Conservation (phyloP, 768 basidiomycete genomes). For the Tricholoma hemisulphureum region DNA sequence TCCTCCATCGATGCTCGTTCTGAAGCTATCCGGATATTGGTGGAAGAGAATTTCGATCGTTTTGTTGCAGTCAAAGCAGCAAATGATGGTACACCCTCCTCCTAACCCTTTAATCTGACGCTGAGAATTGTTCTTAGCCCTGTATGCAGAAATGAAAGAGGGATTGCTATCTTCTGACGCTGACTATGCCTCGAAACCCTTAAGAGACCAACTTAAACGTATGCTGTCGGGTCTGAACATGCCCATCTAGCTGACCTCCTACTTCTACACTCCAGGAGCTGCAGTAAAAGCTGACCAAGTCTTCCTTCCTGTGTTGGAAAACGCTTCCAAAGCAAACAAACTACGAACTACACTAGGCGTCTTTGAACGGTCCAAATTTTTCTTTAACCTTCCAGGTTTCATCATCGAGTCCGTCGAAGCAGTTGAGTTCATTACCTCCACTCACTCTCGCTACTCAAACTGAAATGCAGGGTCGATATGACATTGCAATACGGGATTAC, state of each 20-base stretch:
- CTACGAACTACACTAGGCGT: slow-evolving; percentile 90
- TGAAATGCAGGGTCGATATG: slow-evolving; percentile 76
- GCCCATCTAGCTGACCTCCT: neutral
- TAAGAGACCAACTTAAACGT: slow-evolving; percentile 88
- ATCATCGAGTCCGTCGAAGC: slow-evolving; percentile 87
- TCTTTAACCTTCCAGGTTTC: slow-evolving; percentile 95
- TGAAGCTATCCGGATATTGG: slow-evolving; percentile 90
- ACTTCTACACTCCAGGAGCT: slow-evolving; percentile 53
- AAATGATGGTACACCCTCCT: slow-evolving; percentile 75
- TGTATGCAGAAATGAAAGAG: slow-evolving; percentile 92
- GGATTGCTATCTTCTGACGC: slow-evolving; percentile 72
- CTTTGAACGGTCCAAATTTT: slow-evolving; percentile 95
- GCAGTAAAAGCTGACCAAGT: slow-evolving; percentile 92
- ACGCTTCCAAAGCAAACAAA: slow-evolving; percentile 91
- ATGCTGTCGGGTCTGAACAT: slow-evolving; percentile 19
- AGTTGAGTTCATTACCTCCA: slow-evolving; percentile 44
- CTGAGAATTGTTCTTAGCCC: slow-evolving; percentile 45
- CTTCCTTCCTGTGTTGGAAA: slow-evolving; percentile 94
- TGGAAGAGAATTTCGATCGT: slow-evolving; percentile 97
- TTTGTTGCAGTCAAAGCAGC: slow-evolving; percentile 97
- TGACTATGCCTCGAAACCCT: slow-evolving; percentile 80
- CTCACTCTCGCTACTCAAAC: slow-evolving; percentile 2
- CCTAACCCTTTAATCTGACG: slow-evolving; percentile 1
- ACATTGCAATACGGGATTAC: slow-evolving; percentile 91
- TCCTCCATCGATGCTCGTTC: slow-evolving; percentile 86